phyloP scores from a whole-genome alignment of 352 stramenopile species.

The Sclerospora graminicola region DNA sequence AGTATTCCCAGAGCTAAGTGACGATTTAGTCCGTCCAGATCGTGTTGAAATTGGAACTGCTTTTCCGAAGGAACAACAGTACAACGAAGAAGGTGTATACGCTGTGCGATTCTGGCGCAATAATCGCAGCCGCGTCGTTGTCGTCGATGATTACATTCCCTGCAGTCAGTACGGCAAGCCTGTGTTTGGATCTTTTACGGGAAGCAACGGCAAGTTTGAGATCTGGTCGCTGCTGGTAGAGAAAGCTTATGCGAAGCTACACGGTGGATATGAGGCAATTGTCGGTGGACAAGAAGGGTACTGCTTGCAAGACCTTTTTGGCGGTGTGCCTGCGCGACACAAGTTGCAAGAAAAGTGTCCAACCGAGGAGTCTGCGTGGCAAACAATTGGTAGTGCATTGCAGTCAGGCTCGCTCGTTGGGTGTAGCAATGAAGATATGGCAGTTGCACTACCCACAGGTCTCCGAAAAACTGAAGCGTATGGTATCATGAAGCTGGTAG shows the following conservation, averaged over 20 bases:
- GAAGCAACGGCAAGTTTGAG: conserved; percentile 78
- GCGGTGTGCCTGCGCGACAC: conserved; percentile 54
- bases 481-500: conserved; percentile 64
- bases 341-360: conserved; percentile 55
- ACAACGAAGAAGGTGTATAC: conserved; percentile 85
- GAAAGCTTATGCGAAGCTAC: conserved; percentile 93
- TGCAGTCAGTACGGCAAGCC: conserved; percentile 76
- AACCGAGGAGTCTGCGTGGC: conserved; percentile 49
- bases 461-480: conserved; percentile 65
- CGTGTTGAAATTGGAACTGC: conserved; percentile 40
- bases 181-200: conserved; percentile 77
- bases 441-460: conserved; percentile 46
- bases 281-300: conserved; percentile 79
- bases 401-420: conserved; percentile 57
- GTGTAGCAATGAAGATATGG: conserved; percentile 59
- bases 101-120: conserved; percentile 79
- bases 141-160: conserved; percentile 80
- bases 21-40: conserved; percentile 46
- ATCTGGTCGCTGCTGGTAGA: conserved; percentile 91
- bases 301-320: conserved; percentile 67
- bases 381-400: conserved; percentile 31
- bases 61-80: conserved; percentile 69
- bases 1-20: conserved; percentile 53
- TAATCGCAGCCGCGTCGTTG: conserved; percentile 69
- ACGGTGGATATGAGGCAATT: conserved; percentile 86